These are phyloP conservation scores for Erysimum pusillum DNA, from an alignment of 441 rosid genomes.

Conservation along the genomic window DNA sequence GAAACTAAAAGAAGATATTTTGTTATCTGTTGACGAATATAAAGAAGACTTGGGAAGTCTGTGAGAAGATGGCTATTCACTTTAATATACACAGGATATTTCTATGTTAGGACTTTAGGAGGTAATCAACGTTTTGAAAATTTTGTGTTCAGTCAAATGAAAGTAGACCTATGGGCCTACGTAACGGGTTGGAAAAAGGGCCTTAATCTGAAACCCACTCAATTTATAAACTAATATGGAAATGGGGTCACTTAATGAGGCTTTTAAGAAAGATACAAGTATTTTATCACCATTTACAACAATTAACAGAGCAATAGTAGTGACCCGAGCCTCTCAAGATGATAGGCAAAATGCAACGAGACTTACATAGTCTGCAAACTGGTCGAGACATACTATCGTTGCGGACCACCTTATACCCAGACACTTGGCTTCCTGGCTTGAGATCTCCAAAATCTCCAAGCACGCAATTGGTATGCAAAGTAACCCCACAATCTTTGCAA, in stretches of 20 bases:
- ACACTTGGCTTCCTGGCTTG: not conserved
- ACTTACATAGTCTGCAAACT: not conserved
- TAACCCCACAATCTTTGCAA: not conserved
- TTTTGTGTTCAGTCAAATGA: not conserved
- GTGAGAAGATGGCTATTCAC: conserved; percentile 13
- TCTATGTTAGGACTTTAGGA: not conserved
- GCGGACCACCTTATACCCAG: not conserved
- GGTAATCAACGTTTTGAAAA: not conserved
- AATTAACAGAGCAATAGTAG: no score
- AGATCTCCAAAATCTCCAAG: not conserved
- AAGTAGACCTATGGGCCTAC: not conserved
- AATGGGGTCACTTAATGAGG: no score
- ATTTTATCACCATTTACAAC: no score
- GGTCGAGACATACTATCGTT: conserved; percentile 16
- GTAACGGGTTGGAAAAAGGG: not conserved
- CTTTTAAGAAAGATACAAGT: no score
- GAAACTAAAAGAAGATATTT: conserved; percentile 6
- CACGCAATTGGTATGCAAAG: conserved; percentile 9
- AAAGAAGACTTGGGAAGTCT: conserved; percentile 16
- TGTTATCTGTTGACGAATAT: not conserved
- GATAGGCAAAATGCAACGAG: not conserved
- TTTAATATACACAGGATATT: not conserved
- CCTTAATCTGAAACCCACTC: no score
- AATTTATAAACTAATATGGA: no score
- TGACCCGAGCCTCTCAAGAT: not conserved